A percentile compares a stretch with the other conserved stretches of the same genome.
phyloP scores from a whole-genome alignment of 805 yeast species.

The Clavispora santaluciae region DNA sequence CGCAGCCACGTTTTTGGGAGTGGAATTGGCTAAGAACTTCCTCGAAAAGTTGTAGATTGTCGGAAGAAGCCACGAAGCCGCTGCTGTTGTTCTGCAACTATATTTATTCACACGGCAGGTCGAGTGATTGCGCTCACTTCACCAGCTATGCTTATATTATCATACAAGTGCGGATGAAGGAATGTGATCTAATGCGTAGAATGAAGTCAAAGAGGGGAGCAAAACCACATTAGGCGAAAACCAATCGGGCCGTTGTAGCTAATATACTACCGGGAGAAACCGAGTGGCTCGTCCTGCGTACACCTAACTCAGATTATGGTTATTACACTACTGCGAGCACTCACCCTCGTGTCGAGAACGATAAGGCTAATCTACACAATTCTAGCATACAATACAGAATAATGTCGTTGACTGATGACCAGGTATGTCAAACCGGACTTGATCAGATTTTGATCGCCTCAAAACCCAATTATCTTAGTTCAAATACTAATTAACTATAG shows the following conservation, averaged over 20 bases:
- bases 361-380: constrained; percentile 6
- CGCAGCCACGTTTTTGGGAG: constrained; percentile 98
- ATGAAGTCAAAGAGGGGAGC: too few species aligned
- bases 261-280: too few species aligned
- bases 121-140: not conserved
- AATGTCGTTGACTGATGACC: constrained; percentile 29
- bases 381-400: constrained; percentile 9
- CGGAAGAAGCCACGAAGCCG: not conserved
- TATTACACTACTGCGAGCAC: constrained; percentile 13
- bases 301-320: not conserved
- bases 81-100: not conserved
- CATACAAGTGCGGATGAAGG: too few species aligned
- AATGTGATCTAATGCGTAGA: too few species aligned
- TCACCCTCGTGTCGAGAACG: constrained; percentile 22
- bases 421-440: constrained; percentile 16
- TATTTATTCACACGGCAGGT: not conserved
- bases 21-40: constrained; percentile 64
- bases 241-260: too few species aligned
- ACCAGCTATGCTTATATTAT: too few species aligned
- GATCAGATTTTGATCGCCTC: not conserved
- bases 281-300: not conserved
- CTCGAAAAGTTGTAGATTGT: constrained; percentile 25
- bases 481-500: constrained; percentile 30
- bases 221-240: too few species aligned
- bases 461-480: not conserved